These are phyloP conservation scores for Solioccasus polychromus DNA, from an alignment of 768 basidiomycete genomes.

Conservation along the genomic window DNA sequence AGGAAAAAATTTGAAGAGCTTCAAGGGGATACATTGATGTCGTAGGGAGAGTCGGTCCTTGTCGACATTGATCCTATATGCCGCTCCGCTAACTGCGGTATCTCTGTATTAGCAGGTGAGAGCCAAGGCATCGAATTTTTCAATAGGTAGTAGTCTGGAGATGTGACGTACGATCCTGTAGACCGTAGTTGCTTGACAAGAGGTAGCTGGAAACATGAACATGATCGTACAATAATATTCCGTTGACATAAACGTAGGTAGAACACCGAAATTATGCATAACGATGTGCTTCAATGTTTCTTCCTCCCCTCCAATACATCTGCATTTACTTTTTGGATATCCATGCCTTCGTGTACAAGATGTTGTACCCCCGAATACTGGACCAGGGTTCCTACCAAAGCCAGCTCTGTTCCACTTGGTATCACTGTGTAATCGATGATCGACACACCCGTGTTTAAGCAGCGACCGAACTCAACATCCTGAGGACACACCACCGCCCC, in stretches of 20 bases:
- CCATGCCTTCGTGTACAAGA: conserved; percentile 32
- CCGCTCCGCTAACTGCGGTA: not conserved
- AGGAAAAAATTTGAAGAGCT: conserved; percentile 88
- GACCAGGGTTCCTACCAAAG: conserved; percentile 38
- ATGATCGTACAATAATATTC: not conserved
- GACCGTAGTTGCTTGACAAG: not conserved
- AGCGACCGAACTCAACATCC: conserved; percentile 26
- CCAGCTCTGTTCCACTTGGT: conserved; percentile 15
- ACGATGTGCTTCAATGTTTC: not conserved
- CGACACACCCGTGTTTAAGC: conserved; percentile 40
- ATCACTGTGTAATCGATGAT: conserved; percentile 49
- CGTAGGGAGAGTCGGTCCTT: conserved; percentile 12
- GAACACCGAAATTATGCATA: conserved; percentile 12
- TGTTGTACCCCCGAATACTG: conserved; percentile 58
- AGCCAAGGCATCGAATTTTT: no score
- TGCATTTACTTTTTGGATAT: conserved; percentile 46
- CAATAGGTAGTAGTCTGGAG: no score
- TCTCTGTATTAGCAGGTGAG: no score
- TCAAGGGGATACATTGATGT: conserved; percentile 62
- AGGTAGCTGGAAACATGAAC: not conserved
- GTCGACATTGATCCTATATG: no score
- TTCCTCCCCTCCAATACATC: conserved; percentile 37
- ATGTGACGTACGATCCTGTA: not conserved
- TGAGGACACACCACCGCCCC: conserved; percentile 36
- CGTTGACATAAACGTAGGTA: conserved; percentile 8